Percentiles rank a stretch among this genome's conserved stretches.
Conservation (phyloP, 371 early-diverging fungal genomes). For the Saksenaea oblongispora region DNA sequence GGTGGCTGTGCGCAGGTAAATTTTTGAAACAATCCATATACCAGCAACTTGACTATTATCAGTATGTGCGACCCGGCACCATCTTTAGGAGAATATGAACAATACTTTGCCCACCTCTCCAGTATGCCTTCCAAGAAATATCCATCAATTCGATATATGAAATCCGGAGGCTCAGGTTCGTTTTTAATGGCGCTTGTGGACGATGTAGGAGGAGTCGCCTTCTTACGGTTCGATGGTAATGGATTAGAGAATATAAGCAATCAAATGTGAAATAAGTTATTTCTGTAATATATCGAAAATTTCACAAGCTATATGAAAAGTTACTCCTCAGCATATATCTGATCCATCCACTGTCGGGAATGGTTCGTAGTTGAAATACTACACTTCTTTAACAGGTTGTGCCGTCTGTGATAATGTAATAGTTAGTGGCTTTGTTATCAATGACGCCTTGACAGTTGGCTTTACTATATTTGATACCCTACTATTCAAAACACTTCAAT, state of each 20-base stretch:
- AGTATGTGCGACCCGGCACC: conserved; percentile 8
- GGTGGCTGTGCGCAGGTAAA: conserved; percentile 40
- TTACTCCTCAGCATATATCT: no score
- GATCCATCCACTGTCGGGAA: no score
- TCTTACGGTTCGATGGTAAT: conserved; percentile 22
- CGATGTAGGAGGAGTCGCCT: conserved; percentile 33
- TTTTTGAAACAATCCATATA: neutral
- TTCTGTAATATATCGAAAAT: no score
- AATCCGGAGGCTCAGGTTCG: conserved; percentile 5
- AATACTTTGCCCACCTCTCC: neutral
- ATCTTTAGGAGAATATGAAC: conserved; percentile 6
- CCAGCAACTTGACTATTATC: neutral
- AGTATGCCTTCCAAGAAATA: neutral
- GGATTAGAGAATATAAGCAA: conserved; percentile 21
- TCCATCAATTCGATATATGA: conserved; percentile 7
- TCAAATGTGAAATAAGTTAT: neutral
- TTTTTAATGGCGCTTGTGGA: conserved; percentile 37
- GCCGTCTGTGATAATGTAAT: no score
- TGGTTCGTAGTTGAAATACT: no score
- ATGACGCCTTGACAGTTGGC: no score
- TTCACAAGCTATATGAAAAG: no score
- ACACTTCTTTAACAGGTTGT: no score
- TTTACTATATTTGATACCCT: no score
- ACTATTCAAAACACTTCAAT: no score
- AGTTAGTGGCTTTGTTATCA: no score